Evolutionary conservation across 768 basidiomycete genomes (phyloP).

Genomic region (Phylloporus sp.): DNA sequence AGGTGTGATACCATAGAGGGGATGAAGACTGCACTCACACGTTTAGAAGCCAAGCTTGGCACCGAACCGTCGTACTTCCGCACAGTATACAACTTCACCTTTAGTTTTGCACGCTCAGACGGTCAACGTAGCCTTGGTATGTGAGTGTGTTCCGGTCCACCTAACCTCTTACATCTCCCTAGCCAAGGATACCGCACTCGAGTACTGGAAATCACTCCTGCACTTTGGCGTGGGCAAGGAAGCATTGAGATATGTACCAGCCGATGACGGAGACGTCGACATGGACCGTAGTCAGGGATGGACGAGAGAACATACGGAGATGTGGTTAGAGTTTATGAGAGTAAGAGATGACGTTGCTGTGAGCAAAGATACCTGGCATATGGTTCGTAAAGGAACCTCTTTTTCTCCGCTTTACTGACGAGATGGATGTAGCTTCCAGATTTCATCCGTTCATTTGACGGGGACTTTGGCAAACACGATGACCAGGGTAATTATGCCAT

Average conservation of each 20-base stretch:
- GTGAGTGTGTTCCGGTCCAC: slow-evolving; percentile 23
- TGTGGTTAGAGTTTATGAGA: slow-evolving; percentile 76
- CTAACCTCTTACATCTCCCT: slow-evolving; percentile 1
- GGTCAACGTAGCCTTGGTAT: slow-evolving; percentile 78
- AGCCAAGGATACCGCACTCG: slow-evolving; percentile 69
- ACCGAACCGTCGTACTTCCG: slow-evolving; percentile 65
- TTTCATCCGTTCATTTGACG: slow-evolving; percentile 72
- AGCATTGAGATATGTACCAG: slow-evolving; percentile 46
- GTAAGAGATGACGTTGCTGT: slow-evolving; percentile 67
- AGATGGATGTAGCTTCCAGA: slow-evolving; percentile 57
- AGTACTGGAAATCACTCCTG: slow-evolving; percentile 74
- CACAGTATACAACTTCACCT: slow-evolving; percentile 75
- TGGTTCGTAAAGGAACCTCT: slow-evolving; percentile 47
- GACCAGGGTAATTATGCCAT: slow-evolving; percentile 51
- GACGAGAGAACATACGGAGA: slow-evolving; percentile 53
- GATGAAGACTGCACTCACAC: slow-evolving; percentile 54
- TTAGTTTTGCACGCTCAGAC: slow-evolving; percentile 68
- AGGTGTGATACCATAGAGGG: slow-evolving; percentile 62
- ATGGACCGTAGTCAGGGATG: slow-evolving; percentile 47
- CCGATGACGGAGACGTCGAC: slow-evolving; percentile 42
- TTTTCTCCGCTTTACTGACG: slow-evolving; percentile 3
- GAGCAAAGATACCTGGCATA: slow-evolving; percentile 85
- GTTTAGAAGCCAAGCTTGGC: slow-evolving; percentile 55
- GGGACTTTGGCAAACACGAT: slow-evolving; percentile 68
- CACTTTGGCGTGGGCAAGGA: slow-evolving; percentile 65